These are phyloP conservation scores for Cryptococcus sp. DNA, from an alignment of 1,284 basidiomycete genomes.

Conservation along the genomic window DNA sequence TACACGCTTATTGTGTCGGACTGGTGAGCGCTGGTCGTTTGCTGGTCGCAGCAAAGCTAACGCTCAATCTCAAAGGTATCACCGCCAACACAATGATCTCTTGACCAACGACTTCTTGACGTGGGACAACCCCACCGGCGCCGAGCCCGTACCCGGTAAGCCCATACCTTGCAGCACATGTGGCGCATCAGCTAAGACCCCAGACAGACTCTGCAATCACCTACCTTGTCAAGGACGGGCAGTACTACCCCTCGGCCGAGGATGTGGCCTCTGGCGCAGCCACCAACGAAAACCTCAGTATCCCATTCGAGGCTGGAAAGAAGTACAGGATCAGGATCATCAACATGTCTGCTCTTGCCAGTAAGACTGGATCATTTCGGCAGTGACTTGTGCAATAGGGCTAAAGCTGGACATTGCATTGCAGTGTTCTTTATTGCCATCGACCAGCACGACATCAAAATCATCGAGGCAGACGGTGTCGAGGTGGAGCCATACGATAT, in stretches of 20 bases:
- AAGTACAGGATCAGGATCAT: slow-evolving; percentile 69
- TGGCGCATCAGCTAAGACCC: not conserved
- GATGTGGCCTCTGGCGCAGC: slow-evolving; percentile 57
- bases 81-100: slow-evolving; percentile 62
- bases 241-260: slow-evolving; percentile 58
- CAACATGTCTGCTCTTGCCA: slow-evolving; percentile 61
- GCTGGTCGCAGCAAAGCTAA: not conserved
- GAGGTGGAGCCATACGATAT: slow-evolving; percentile 70
- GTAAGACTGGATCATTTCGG: slow-evolving; percentile 20
- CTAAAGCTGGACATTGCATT: too few relatives aligned
- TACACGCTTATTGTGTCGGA: slow-evolving; percentile 79
- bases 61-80: slow-evolving; percentile 45
- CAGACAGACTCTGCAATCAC: slow-evolving; percentile 69
- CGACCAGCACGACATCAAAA: slow-evolving; percentile 83
- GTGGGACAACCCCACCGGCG: slow-evolving; percentile 70
- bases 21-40: slow-evolving; percentile 58
- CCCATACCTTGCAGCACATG: not conserved
- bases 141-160: slow-evolving; percentile 78
- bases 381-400: not conserved
- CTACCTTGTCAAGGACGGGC: slow-evolving; percentile 70
- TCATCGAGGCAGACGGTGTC: slow-evolving; percentile 85
- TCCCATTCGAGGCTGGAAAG: slow-evolving; percentile 75
- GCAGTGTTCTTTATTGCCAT: slow-evolving; percentile 77
- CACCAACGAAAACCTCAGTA: slow-evolving; percentile 73
- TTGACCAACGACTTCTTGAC: slow-evolving; percentile 70